Evolutionary conservation across 2,329 filamentous ascomycete species (phyloP).

Genomic region (Aspergillus niger): DNA sequence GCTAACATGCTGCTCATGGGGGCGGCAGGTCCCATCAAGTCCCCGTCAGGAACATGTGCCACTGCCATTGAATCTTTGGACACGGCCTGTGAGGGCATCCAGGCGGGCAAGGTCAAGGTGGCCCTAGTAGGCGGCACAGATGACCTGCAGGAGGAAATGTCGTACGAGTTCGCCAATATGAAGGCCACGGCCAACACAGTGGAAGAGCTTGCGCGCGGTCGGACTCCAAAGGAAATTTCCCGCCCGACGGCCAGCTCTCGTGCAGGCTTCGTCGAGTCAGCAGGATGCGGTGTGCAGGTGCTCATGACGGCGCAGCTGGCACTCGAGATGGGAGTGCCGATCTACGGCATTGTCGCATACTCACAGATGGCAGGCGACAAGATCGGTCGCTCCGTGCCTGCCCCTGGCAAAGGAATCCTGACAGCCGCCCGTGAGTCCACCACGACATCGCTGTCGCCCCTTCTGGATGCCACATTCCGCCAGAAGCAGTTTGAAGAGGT

Average conservation of each 20-base stretch:
- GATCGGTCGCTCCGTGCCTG: constrained; percentile 92
- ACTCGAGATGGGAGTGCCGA: constrained; percentile 16
- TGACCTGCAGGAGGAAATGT: constrained; percentile 96
- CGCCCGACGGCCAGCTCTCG: constrained; percentile 90
- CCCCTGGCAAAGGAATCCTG: constrained; percentile 89
- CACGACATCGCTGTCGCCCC: background rate
- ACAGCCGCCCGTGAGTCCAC: constrained; percentile 66
- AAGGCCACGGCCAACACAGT: constrained; percentile 95
- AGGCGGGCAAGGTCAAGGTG: constrained; percentile 91
- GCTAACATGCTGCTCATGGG: constrained; percentile 97
- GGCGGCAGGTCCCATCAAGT: constrained; percentile 94
- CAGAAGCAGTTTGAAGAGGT: background rate
- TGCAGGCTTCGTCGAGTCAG: constrained; percentile 97
- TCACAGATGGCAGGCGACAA: constrained; percentile 71
- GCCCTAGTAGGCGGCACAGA: constrained; percentile 96
- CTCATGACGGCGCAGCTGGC: constrained; percentile 16
- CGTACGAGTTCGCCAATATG: constrained; percentile 99
- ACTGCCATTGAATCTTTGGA: constrained; percentile 94
- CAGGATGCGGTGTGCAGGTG: constrained; percentile 71
- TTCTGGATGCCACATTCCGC: background rate
- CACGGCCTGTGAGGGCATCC: constrained; percentile 92
- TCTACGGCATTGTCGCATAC: constrained; percentile 17
- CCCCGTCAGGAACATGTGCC: constrained; percentile 90
- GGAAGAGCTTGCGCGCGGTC: constrained; percentile 87
- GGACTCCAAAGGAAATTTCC: constrained; percentile 93